Percentiles rank a stretch among this genome's conserved stretches.
Conservation (phyloP, 352 stramenopile species). For the Globisporangium nagaii region DNA sequence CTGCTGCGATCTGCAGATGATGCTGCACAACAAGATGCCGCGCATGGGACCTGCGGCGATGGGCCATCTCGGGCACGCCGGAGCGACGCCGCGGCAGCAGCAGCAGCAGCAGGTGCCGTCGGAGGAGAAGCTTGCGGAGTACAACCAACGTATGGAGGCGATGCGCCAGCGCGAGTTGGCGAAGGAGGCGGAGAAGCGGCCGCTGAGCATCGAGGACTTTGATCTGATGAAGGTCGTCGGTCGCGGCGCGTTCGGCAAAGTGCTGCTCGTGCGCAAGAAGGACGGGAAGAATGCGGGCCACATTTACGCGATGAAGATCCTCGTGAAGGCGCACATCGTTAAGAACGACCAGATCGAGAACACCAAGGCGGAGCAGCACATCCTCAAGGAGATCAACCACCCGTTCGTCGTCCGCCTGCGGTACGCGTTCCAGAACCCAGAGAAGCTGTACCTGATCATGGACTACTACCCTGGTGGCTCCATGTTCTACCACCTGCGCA, state of each 20-base stretch:
- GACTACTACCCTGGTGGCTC: constrained; percentile 92
- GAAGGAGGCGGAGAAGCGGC: constrained; percentile 62
- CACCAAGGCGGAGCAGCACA: constrained; percentile 87
- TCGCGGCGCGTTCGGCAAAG: constrained; percentile 94
- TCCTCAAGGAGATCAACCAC: constrained; percentile 88
- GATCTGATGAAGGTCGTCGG: constrained; percentile 94
- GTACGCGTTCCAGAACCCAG: constrained; percentile 84
- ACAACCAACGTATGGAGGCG: constrained; percentile 62
- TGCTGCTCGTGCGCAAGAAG: constrained; percentile 93
- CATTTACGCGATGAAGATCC: constrained; percentile 94
- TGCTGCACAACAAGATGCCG: constrained; percentile 82
- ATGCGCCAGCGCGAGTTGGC: constrained; percentile 75
- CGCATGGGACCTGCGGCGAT: constrained; percentile 27
- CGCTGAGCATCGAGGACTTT: constrained; percentile 91
- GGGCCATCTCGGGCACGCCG: constrained; percentile 9
- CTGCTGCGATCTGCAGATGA: constrained; percentile 85
- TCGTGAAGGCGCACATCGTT: constrained; percentile 91
- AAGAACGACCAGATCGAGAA: constrained; percentile 94
- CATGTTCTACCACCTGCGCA: constrained; percentile 87
- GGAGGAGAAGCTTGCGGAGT: constrained; percentile 59
- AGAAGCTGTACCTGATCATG: constrained; percentile 96
- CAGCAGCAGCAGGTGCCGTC: constrained; percentile 19
- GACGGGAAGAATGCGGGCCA: constrained; percentile 74
- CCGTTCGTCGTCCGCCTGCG: constrained; percentile 82
- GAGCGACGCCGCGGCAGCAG: constrained; percentile 4